These are phyloP conservation scores for Calonectria hawksworthii DNA, from an alignment of 2,329 filamentous ascomycete species.

Conservation along the genomic window DNA sequence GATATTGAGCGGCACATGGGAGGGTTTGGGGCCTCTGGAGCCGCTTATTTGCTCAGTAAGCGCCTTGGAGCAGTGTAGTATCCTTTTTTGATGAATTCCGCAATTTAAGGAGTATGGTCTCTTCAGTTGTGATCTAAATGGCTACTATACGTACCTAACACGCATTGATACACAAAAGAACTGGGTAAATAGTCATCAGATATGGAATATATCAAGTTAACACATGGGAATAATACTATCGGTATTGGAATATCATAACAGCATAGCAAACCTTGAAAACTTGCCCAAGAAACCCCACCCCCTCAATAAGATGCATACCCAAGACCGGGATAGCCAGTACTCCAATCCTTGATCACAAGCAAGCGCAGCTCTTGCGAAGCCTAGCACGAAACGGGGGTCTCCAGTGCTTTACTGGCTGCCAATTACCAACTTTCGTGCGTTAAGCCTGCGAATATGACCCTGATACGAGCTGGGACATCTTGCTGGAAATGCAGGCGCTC, in stretches of 20 bases:
- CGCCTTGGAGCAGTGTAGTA: neutral
- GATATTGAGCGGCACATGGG: neutral
- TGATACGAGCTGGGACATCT: neutral
- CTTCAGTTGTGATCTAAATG: neutral
- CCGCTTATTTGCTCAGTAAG: neutral
- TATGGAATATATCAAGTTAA: neutral
- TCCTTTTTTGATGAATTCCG: neutral
- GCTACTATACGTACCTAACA: neutral
- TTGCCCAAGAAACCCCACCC: neutral
- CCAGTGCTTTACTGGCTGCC: neutral
- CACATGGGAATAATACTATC: neutral
- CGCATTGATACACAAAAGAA: neutral
- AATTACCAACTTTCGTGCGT: neutral
- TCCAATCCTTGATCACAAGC: neutral
- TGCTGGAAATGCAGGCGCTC: neutral
- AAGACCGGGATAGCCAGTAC: neutral
- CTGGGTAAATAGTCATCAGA: neutral
- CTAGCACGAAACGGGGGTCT: neutral
- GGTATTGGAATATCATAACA: neutral
- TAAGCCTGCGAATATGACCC: neutral
- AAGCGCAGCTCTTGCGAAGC: neutral
- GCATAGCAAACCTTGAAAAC: too few relatives aligned
- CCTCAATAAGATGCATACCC: neutral
- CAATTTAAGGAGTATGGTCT: neutral
- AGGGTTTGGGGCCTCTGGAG: too few relatives aligned